Percentiles rank a stretch among this genome's conserved stretches.
These are phyloP conservation scores for Fusarium compactum DNA, from an alignment of 2,329 filamentous ascomycete species.

Conservation along the genomic window DNA sequence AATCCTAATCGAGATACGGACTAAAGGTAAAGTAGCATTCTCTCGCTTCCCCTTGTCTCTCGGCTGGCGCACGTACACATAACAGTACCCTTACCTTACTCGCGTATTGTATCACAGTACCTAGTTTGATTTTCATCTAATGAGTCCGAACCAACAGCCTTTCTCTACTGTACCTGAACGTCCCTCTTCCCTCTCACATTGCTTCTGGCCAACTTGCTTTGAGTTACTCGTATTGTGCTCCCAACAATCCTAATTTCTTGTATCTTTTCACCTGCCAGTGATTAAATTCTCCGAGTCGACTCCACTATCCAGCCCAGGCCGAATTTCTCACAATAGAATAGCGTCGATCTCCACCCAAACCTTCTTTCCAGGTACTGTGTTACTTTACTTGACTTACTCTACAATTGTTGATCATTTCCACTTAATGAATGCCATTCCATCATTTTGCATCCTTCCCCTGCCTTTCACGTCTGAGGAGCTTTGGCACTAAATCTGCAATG, in stretches of 20 bases:
- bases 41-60: conserved; percentile 10
- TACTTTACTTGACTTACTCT: background rate
- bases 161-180: background rate
- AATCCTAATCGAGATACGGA: background rate
- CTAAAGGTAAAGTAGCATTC: background rate
- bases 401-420: conserved; percentile 16
- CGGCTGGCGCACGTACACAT: background rate
- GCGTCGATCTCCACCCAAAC: conserved; percentile 31
- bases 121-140: conserved; percentile 30
- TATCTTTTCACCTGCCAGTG: background rate
- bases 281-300: conserved; percentile 24
- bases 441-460: conserved; percentile 2
- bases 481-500: background rate
- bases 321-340: conserved; percentile 27
- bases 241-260: background rate
- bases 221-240: background rate
- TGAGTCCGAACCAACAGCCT: background rate
- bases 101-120: background rate
- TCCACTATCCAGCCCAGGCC: conserved; percentile 19
- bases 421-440: conserved; percentile 11
- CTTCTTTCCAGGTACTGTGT: background rate
- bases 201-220: background rate
- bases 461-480: background rate
- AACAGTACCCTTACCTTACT: conserved; percentile 7
- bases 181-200: background rate